Evolutionary conservation across 768 basidiomycete species (phyloP).

Genomic region (Exsudoporus frostii): DNA sequence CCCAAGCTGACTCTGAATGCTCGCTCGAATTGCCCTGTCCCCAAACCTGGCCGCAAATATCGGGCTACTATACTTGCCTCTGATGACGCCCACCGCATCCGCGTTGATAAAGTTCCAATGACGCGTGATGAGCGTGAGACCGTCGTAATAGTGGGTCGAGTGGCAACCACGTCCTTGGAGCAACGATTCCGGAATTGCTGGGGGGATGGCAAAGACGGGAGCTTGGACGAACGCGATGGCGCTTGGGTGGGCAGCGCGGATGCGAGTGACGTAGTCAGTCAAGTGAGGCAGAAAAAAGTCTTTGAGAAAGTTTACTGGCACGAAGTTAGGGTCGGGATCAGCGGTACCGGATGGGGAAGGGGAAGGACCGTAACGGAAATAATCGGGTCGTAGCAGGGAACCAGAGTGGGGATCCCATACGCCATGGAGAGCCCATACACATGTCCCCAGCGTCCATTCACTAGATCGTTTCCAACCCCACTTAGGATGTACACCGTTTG

Average conservation of each 20-base stretch:
- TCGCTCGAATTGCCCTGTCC: constrained; percentile 75
- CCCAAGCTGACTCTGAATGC: constrained; percentile 78
- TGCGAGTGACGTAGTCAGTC: constrained; percentile 49
- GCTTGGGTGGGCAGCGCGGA: constrained; percentile 69
- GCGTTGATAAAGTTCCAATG: constrained; percentile 97
- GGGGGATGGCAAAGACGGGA: constrained; percentile 84
- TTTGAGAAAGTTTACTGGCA: constrained; percentile 60
- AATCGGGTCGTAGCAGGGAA: constrained; percentile 63
- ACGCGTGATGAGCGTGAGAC: constrained; percentile 86
- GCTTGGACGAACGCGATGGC: constrained; percentile 90
- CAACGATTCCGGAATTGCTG: constrained; percentile 52
- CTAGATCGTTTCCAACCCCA: constrained; percentile 85
- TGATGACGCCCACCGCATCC: constrained; percentile 87
- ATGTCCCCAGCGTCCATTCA: constrained; percentile 73
- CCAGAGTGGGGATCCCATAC: constrained; percentile 83
- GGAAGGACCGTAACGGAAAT: constrained; percentile 58
- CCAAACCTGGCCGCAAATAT: constrained; percentile 79
- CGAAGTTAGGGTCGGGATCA: constrained; percentile 6
- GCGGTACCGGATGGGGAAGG: background rate
- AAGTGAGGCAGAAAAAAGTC: constrained; percentile 83
- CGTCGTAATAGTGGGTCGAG: constrained; percentile 92
- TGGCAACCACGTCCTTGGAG: constrained; percentile 67
- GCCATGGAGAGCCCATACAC: constrained; percentile 85
- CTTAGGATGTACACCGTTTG: constrained; percentile 52
- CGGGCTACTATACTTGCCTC: constrained; percentile 71